A percentile compares a stretch with the other conserved stretches of the same genome.
Conservation (phyloP, 352 stramenopile genomes). For the Discostella stelligera region DNA sequence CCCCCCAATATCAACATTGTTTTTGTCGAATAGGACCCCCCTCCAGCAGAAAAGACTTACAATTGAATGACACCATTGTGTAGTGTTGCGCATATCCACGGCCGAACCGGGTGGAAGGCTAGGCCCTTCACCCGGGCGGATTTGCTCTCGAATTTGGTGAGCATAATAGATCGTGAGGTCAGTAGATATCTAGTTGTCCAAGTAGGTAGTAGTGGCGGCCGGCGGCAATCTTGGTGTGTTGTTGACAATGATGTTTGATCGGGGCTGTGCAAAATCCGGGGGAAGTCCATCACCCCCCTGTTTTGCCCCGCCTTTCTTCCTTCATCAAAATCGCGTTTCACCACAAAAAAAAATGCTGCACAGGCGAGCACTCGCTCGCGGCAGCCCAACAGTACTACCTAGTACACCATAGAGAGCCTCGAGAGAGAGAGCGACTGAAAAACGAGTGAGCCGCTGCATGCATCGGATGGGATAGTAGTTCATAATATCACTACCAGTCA, state of each 20-base stretch:
- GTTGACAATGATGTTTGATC: not conserved
- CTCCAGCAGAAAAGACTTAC: slow-evolving; percentile 56
- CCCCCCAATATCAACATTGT: no score
- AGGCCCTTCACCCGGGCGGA: slow-evolving; percentile 99
- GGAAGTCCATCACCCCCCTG: not conserved
- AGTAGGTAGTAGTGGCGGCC: not conserved
- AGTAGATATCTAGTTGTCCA: not conserved
- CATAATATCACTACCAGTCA: not conserved
- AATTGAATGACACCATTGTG: slow-evolving; percentile 97
- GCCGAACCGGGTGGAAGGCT: slow-evolving; percentile 96
- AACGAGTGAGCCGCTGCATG: not conserved
- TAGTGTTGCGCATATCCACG: slow-evolving; percentile 99
- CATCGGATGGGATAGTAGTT: not conserved
- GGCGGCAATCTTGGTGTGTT: not conserved
- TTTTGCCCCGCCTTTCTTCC: not conserved
- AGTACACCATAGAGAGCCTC: no score
- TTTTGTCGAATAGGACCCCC: no score
- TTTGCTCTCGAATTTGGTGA: slow-evolving; percentile 99
- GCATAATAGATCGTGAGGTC: no score
- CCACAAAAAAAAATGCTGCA: no score
- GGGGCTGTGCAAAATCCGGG: no score
- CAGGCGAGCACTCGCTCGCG: no score
- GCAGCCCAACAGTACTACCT: no score
- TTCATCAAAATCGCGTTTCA: not conserved
- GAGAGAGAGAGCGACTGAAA: no score